Conservation (phyloP, 1,284 basidiomycete genomes). For the Inonotus obliquus region DNA sequence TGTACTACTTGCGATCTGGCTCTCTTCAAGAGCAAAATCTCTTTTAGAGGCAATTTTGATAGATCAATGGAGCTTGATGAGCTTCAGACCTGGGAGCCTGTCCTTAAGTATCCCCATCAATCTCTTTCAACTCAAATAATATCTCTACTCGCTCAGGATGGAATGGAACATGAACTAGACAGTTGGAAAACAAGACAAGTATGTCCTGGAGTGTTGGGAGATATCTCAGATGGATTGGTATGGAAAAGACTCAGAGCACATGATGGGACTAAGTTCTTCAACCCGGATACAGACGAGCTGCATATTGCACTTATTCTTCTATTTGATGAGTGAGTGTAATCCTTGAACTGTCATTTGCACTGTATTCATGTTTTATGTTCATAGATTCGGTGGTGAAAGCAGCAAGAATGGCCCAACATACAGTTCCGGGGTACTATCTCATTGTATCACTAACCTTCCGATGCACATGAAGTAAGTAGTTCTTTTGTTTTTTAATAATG, state of each 20-base stretch:
- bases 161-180: no score
- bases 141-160: no score
- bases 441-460: conserved; percentile 8
- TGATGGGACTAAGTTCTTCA: conserved; percentile 18
- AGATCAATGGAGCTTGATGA: no score
- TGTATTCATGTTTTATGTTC: not conserved
- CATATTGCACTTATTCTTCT: conserved; percentile 6
- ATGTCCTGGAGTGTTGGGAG: not conserved
- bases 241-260: conserved; percentile 14
- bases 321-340: conserved; percentile 19
- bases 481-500: not conserved
- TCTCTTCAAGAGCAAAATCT: no score
- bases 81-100: no score
- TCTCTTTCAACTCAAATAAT: no score
- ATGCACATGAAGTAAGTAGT: conserved; percentile 1
- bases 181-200: no score
- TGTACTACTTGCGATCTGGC: no score
- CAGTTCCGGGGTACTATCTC: conserved; percentile 10
- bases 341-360: not conserved
- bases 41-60: no score
- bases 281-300: conserved; percentile 13
- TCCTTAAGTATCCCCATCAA: no score
- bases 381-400: conserved; percentile 2
- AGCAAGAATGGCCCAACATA: conserved; percentile 5
- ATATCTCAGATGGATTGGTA: conserved; percentile 14